Percentiles rank a stretch among this genome's conserved stretches.
Conservation (phyloP, 306 rosid genomes). For the Betula pendula region DNA sequence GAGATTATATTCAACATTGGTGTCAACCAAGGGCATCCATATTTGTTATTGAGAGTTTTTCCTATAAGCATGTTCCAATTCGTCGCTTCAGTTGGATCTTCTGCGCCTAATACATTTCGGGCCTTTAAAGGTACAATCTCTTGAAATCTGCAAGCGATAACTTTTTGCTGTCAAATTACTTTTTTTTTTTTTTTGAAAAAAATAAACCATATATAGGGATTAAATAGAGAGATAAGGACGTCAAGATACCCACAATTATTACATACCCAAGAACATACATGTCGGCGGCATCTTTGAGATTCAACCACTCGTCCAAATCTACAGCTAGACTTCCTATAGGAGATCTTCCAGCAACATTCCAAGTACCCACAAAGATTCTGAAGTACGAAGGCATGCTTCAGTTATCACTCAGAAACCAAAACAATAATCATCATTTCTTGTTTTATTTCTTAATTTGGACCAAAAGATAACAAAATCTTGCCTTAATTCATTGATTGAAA, state of each 20-base stretch:
- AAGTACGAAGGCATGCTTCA: neutral
- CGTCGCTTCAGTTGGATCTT: constrained; percentile 68
- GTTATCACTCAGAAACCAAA: constrained; percentile 12
- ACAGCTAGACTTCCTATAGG: constrained; percentile 81
- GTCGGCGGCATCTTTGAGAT: constrained; percentile 83
- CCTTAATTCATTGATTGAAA: constrained; percentile 69
- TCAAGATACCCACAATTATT: neutral
- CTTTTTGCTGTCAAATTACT: neutral
- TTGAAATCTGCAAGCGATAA: constrained; percentile 60
- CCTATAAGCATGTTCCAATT: constrained; percentile 84
- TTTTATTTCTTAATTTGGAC: constrained; percentile 18
- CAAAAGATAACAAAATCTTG: constrained; percentile 22
- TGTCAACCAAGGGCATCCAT: constrained; percentile 57
- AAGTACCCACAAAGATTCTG: constrained; percentile 90
- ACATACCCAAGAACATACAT: constrained; percentile 91
- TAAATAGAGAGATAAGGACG: neutral
- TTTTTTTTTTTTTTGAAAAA: too few species aligned
- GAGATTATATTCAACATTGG: constrained; percentile 42
- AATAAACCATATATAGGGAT: neutral
- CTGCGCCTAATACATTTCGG: constrained; percentile 76
- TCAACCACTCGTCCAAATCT: constrained; percentile 88
- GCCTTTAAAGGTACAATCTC: constrained; percentile 89
- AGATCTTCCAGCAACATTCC: constrained; percentile 91
- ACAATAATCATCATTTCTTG: neutral
- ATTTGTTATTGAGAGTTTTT: constrained; percentile 54